Evolutionary conservation across 805 yeast genomes (phyloP).

Genomic region (Wickerhamiella vanderwaltii): DNA sequence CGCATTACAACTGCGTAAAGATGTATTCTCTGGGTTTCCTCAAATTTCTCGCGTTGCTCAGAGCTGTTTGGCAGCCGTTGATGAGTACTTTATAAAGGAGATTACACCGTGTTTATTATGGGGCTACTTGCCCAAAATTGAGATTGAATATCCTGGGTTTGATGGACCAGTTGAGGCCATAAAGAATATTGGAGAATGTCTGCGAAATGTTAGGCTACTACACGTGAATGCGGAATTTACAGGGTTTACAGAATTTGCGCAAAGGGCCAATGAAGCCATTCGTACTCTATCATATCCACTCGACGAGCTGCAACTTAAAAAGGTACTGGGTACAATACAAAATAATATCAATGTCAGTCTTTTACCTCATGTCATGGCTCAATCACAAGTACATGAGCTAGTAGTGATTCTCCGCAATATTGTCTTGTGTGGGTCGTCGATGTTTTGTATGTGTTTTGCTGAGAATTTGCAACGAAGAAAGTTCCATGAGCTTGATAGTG

Average conservation of each 20-base stretch:
- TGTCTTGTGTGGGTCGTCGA: conserved; percentile 14
- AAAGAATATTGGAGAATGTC: conserved; percentile 2
- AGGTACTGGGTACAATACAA: background rate
- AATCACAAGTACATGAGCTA: conserved; percentile 6
- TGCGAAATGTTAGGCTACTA: background rate
- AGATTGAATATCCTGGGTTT: conserved; percentile 4
- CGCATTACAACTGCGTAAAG: conserved; percentile 5
- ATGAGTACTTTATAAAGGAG: conserved; percentile 7
- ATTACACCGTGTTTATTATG: conserved; percentile 5
- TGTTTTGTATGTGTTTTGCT: conserved; percentile 8
- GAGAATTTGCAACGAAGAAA: background rate
- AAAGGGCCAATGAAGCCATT: background rate
- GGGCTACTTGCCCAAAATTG: conserved; percentile 3
- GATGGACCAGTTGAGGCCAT: background rate
- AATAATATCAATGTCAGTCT: background rate
- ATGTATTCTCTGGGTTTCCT: conserved; percentile 2
- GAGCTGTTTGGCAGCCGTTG: conserved; percentile 10
- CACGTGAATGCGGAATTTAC: background rate
- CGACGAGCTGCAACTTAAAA: background rate
- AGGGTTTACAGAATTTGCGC: background rate
- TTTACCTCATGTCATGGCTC: background rate
- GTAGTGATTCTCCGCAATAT: conserved; percentile 9
- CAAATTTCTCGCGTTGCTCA: conserved; percentile 8
- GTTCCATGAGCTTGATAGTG: background rate
- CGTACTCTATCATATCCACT: conserved; percentile 7